Percentiles rank a stretch among this genome's conserved stretches.
Conservation (phyloP, 768 basidiomycete genomes). For the Trametes coccinea region DNA sequence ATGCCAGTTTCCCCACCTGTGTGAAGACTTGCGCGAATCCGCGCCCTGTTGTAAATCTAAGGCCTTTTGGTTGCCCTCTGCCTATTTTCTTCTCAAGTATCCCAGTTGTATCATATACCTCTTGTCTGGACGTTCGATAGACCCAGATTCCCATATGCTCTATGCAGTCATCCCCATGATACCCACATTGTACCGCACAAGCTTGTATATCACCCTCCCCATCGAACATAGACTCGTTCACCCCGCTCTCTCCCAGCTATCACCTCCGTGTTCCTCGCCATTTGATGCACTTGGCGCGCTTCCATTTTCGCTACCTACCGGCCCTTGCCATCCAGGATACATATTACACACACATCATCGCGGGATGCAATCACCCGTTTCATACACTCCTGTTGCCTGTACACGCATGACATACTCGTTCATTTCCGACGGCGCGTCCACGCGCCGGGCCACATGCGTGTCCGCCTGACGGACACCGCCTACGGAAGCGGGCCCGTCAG, state of each 20-base stretch:
- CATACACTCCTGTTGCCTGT: no score
- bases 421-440: slow-evolving; percentile 11
- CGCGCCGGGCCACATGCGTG: background rate
- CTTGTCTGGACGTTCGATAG: slow-evolving; percentile 8
- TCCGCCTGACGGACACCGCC: background rate
- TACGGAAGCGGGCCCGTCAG: background rate
- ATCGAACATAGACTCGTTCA: background rate
- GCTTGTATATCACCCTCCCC: background rate
- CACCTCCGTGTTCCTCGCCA: background rate
- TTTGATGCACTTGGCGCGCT: background rate
- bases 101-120: slow-evolving; percentile 6
- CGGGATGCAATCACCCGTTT: slow-evolving; percentile 6
- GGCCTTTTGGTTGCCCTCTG: background rate
- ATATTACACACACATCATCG: slow-evolving; percentile 6
- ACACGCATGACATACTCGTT: background rate
- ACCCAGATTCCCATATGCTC: background rate
- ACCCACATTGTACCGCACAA: background rate
- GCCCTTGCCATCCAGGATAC: background rate
- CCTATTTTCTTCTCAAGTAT: background rate
- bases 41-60: background rate
- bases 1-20: background rate
- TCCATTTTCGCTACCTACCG: background rate
- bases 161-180: slow-evolving; percentile 1
- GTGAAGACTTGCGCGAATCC: background rate
- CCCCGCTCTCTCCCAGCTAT: background rate